Percentiles rank a stretch among this genome's conserved stretches.
These are phyloP conservation scores for sorghum (Sorghum bicolor) DNA, from an alignment of 176 grass and related monocot genomes.

Conservation along the genomic window DNA sequence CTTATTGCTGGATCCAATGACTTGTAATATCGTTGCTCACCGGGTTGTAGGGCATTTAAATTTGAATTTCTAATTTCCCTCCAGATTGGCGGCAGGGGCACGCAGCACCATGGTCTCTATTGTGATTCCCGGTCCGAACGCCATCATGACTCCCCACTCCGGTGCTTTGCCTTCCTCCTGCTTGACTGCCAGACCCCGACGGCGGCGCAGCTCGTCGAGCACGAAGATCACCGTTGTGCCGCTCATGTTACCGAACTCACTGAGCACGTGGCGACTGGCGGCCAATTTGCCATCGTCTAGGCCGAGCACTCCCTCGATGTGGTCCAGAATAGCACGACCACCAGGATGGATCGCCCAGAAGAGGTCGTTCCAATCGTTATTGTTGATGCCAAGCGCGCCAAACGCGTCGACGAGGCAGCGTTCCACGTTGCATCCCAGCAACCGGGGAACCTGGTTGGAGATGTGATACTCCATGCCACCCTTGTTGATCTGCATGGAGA, in stretches of 20 bases:
- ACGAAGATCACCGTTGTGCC: slow-evolving; percentile 50
- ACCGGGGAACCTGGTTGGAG: slow-evolving; percentile 23
- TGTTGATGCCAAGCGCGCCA: background rate
- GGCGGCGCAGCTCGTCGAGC: slow-evolving; percentile 40
- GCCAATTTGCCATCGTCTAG: slow-evolving; percentile 32
- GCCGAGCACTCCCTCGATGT: slow-evolving; percentile 39
- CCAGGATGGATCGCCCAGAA: slow-evolving; percentile 51
- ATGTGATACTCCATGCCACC: slow-evolving; percentile 13
- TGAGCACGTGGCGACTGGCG: slow-evolving; percentile 32
- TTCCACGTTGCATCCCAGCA: slow-evolving; percentile 36
- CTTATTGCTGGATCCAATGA: background rate
- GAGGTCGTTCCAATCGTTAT: slow-evolving; percentile 40
- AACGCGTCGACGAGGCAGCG: slow-evolving; percentile 38
- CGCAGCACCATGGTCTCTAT: slow-evolving; percentile 45
- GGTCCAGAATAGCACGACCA: slow-evolving; percentile 26
- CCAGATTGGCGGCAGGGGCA: background rate
- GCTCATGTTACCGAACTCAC: slow-evolving; percentile 38
- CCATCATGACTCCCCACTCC: slow-evolving; percentile 47
- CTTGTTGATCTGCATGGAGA: slow-evolving; percentile 33
- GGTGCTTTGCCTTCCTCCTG: background rate
- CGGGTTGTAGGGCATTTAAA: background rate
- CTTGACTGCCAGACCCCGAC: background rate
- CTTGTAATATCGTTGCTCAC: background rate
- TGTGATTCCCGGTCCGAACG: slow-evolving; percentile 46
- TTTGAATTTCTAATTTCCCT: background rate